phyloP scores from a whole-genome alignment of 495 filamentous ascomycete genomes.

The Penicillium tannophilum region DNA sequence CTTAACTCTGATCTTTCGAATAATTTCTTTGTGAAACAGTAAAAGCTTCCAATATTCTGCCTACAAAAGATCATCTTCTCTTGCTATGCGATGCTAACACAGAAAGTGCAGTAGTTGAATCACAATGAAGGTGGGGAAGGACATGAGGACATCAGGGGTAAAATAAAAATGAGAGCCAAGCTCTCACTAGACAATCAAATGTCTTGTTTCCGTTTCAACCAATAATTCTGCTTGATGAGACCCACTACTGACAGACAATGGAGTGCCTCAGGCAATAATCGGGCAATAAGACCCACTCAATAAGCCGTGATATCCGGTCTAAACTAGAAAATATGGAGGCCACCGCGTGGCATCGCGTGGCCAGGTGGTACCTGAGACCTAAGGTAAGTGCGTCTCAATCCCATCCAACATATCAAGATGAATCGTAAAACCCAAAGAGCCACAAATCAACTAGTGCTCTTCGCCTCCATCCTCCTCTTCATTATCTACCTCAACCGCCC shows the following conservation, averaged over 20 bases:
- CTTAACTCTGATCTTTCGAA: too few species aligned
- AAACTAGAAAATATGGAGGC: not conserved
- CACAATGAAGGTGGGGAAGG: too few species aligned
- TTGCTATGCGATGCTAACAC: too few species aligned
- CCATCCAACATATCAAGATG: constrained; percentile 17
- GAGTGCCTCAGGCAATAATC: not conserved
- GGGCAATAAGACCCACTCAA: not conserved
- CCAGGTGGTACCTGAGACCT: not conserved
- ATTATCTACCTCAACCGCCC: constrained; percentile 40
- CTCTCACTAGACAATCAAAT: too few species aligned
- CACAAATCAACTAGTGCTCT: constrained; percentile 32
- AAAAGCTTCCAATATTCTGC: too few species aligned
- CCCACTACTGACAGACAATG: not conserved
- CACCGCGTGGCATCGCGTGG: not conserved
- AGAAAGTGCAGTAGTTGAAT: too few species aligned
- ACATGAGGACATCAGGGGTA: too few species aligned
- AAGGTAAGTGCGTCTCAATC: not conserved
- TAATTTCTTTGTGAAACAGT: too few species aligned
- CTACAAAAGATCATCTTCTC: too few species aligned
- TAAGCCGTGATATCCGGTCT: not conserved
- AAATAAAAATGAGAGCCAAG: too few species aligned
- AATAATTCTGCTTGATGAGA: not conserved
- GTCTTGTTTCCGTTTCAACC: not conserved
- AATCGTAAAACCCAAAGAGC: constrained; percentile 26
- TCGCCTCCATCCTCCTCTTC: constrained; percentile 30